These are phyloP conservation scores for Aspergillus chevalieri DNA, from an alignment of 2,329 filamentous ascomycete species.

Conservation along the genomic window DNA sequence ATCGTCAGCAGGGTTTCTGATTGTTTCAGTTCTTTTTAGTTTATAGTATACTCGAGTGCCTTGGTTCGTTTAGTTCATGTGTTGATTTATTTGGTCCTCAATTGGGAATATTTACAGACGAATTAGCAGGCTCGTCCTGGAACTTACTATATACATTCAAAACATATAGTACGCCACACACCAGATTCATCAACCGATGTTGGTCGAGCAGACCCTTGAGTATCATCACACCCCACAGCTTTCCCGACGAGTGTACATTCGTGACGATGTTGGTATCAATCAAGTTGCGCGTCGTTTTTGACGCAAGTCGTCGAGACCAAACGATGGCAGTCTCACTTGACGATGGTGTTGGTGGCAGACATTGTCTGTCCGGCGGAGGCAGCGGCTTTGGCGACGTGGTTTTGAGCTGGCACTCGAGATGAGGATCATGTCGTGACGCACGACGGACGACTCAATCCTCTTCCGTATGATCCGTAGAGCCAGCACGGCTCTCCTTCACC, in stretches of 20 bases:
- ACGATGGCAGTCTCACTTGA: too few relatives aligned
- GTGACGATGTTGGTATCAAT: too few relatives aligned
- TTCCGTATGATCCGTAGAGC: slow-evolving; percentile 12
- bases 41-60: background rate
- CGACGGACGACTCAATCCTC: slow-evolving; percentile 21
- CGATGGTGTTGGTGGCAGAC: too few relatives aligned
- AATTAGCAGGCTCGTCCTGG: background rate
- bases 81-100: too few relatives aligned
- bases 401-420: too few relatives aligned
- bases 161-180: background rate
- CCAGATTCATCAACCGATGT: background rate
- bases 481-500: slow-evolving; percentile 17
- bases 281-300: too few relatives aligned
- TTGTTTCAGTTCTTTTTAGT: background rate
- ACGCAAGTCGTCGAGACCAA: too few relatives aligned
- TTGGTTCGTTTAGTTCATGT: too few relatives aligned
- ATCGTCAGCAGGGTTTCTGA: slow-evolving; percentile 55
- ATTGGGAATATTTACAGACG: background rate
- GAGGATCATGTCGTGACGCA: too few relatives aligned
- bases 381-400: too few relatives aligned
- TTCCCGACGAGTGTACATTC: too few relatives aligned
- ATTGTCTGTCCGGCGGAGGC: too few relatives aligned
- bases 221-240: background rate
- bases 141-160: background rate
- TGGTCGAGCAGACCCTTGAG: background rate